A percentile compares a stretch with the other conserved stretches of the same genome.
phyloP scores from a whole-genome alignment of 2,329 filamentous ascomycete genomes.

The Aspergillus aculeatinus region DNA sequence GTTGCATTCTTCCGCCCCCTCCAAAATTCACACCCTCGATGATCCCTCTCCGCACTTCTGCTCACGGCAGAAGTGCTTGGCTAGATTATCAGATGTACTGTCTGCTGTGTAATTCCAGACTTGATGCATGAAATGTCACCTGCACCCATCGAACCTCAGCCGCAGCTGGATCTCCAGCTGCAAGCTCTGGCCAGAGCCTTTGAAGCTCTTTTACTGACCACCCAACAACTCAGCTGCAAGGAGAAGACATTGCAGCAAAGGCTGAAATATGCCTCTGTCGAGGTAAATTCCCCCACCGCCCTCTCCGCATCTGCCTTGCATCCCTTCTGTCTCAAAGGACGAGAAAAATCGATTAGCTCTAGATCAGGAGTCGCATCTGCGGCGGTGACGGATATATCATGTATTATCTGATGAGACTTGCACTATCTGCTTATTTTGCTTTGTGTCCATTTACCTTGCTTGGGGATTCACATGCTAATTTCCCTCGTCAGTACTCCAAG shows the following conservation, averaged over 20 bases:
- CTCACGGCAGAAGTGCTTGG: constrained; percentile 24
- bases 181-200: constrained; percentile 41
- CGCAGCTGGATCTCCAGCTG: constrained; percentile 37
- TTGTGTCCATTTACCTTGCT: constrained; percentile 15
- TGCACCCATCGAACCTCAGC: constrained; percentile 27
- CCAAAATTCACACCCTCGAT: constrained; percentile 16
- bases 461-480: constrained; percentile 29
- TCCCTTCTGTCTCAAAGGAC: constrained; percentile 43
- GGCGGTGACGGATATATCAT: constrained; percentile 64
- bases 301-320: constrained; percentile 1
- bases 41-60: constrained; percentile 27
- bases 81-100: constrained; percentile 22
- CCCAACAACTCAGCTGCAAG: constrained; percentile 40
- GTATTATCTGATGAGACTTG: constrained; percentile 53
- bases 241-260: constrained; percentile 40
- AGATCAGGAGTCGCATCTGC: constrained; percentile 70
- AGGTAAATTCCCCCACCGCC: constrained; percentile 34
- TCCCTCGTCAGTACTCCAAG: constrained; percentile 33
- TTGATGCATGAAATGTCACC: constrained; percentile 32
- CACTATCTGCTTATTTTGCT: constrained; percentile 10
- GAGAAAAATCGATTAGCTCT: constrained; percentile 69
- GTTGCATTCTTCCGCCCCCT: constrained; percentile 21
- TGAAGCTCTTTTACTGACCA: constrained; percentile 44
- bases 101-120: constrained; percentile 24
- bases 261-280: constrained; percentile 39